phyloP scores from a whole-genome alignment of 164 flowering plant genomes.

The Berberis thunbergii region DNA sequence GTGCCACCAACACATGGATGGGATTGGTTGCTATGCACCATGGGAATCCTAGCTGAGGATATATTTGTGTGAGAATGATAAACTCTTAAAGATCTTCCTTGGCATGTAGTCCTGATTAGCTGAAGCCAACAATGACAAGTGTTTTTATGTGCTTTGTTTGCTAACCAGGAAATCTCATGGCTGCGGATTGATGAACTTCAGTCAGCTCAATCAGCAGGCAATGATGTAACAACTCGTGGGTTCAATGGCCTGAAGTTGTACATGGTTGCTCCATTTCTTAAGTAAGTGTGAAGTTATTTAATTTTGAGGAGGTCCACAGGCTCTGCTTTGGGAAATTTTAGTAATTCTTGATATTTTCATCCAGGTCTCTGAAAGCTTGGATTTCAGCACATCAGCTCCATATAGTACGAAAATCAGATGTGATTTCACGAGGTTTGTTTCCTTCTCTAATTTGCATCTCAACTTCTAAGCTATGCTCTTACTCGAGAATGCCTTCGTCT shows the following conservation, averaged over 20 bases:
- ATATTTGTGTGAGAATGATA: too few relatives aligned
- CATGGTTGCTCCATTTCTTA: conserved; percentile 88
- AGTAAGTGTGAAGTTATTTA: conserved; percentile 31
- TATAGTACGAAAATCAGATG: conserved; percentile 34
- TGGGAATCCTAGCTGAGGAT: too few relatives aligned
- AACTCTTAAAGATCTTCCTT: too few relatives aligned
- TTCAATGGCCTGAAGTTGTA: conserved; percentile 75
- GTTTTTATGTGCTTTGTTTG: conserved; percentile 4
- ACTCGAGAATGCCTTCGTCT: too few relatives aligned
- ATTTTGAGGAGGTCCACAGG: neutral
- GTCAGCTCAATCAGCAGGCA: conserved; percentile 33
- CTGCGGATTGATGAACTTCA: conserved; percentile 80
- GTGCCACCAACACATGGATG: too few relatives aligned
- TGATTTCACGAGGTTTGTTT: conserved; percentile 53
- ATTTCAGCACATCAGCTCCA: conserved; percentile 51
- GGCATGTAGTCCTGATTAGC: too few relatives aligned
- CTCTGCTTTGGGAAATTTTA: neutral
- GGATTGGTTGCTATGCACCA: too few relatives aligned
- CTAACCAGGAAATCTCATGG: conserved; percentile 89
- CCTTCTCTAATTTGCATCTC: neutral
- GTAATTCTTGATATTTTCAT: conserved; percentile 5
- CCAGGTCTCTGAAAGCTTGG: conserved; percentile 85
- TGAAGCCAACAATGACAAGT: neutral
- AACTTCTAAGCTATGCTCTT: neutral
- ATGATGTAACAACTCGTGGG: conserved; percentile 68